Evolutionary conservation across 495 filamentous ascomycete genomes (phyloP).

Genomic region (Bryoglossum gracile): DNA sequence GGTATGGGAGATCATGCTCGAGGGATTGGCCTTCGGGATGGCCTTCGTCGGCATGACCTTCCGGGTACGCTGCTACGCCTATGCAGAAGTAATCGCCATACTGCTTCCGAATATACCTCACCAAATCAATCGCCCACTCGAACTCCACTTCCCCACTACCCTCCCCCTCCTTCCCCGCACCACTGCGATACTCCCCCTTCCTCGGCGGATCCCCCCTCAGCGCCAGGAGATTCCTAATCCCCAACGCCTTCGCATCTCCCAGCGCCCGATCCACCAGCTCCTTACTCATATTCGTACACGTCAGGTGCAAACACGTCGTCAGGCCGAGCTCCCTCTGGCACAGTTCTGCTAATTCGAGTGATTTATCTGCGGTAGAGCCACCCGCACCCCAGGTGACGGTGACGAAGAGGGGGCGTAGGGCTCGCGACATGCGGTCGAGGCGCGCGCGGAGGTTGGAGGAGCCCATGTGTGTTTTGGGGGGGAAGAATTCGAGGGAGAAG

Average conservation of each 20-base stretch:
- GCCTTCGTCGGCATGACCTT: constrained; percentile 90
- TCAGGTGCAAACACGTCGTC: constrained; percentile 93
- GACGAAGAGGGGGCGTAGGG: constrained; percentile 85
- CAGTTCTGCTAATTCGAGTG: constrained; percentile 88
- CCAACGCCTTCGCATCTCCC: constrained; percentile 86
- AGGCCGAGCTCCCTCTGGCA: constrained; percentile 86
- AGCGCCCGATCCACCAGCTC: constrained; percentile 79
- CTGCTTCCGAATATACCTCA: constrained; percentile 75
- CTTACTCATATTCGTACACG: constrained; percentile 95
- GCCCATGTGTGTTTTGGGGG: constrained; percentile 91
- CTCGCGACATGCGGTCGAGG: constrained; percentile 89
- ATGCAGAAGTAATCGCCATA: constrained; percentile 97
- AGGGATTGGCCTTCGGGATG: constrained; percentile 71
- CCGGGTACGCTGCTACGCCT: constrained; percentile 89
- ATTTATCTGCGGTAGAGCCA: constrained; percentile 82
- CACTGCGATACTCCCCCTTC: constrained; percentile 70
- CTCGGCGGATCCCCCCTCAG: constrained; percentile 90
- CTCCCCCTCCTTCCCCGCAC: constrained; percentile 41
- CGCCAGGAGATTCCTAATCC: constrained; percentile 90
- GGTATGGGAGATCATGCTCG: constrained; percentile 74
- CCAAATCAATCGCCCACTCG: constrained; percentile 82
- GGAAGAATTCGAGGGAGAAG: constrained; percentile 98
- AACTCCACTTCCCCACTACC: constrained; percentile 57
- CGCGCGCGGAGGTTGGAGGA: constrained; percentile 88
- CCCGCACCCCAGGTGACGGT: constrained; percentile 98